A percentile compares a stretch with the other conserved stretches of the same genome.
These are phyloP conservation scores for Ceratocystis papillata DNA, from an alignment of 2,329 filamentous ascomycete genomes.

Conservation along the genomic window DNA sequence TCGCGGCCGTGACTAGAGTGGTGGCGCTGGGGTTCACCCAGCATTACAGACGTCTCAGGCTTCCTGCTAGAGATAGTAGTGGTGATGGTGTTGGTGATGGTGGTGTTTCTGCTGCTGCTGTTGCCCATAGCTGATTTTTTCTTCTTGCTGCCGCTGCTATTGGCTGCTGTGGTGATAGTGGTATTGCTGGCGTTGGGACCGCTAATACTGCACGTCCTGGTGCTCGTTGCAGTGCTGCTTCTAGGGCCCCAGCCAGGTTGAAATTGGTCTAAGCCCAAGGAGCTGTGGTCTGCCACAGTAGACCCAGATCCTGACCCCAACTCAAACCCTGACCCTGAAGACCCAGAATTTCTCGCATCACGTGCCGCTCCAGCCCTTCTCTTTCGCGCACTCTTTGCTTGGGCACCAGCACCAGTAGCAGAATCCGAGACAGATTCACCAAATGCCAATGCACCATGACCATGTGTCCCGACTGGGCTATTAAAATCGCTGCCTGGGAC, in stretches of 20 bases:
- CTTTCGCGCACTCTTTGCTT: constrained; percentile 17
- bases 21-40: background rate
- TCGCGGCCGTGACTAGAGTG: background rate
- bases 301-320: constrained; percentile 10
- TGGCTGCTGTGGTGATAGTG: background rate
- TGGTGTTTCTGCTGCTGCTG: background rate
- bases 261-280: constrained; percentile 8
- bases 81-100: no score
- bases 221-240: constrained; percentile 4
- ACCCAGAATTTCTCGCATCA: constrained; percentile 17
- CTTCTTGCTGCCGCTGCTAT: background rate
- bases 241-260: constrained; percentile 4
- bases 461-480: background rate
- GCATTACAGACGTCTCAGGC: constrained; percentile 8
- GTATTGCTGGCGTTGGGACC: background rate
- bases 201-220: constrained; percentile 8
- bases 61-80: no score
- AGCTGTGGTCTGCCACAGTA: constrained; percentile 10
- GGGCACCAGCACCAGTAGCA: background rate
- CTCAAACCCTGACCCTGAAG: constrained; percentile 3
- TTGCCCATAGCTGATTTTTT: background rate
- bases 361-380: constrained; percentile 22
- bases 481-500: background rate
- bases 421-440: constrained; percentile 2
- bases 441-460: background rate